Evolutionary conservation across 2,329 filamentous ascomycete species (phyloP).

Genomic region (Dryadomyces quercus-mongolicae): DNA sequence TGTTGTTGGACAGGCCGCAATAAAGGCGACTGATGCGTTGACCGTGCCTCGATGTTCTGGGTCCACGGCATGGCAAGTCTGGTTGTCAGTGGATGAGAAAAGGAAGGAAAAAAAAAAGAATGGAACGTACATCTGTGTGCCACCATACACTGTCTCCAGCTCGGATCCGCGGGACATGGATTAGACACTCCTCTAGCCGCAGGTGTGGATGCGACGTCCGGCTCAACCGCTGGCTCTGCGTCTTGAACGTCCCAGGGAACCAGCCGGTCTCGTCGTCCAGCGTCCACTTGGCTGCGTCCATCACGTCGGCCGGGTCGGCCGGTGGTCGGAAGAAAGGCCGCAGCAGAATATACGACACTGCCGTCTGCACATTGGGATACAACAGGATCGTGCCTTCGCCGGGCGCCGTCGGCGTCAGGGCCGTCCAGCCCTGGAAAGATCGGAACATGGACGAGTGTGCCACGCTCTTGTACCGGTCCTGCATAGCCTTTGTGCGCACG

Average conservation of each 20-base stretch:
- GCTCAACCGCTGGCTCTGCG: constrained; percentile 16
- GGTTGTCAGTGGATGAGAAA: background rate
- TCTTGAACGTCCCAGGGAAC: constrained; percentile 22
- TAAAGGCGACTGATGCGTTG: constrained; percentile 5
- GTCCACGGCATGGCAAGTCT: constrained; percentile 9
- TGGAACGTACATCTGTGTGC: constrained; percentile 8
- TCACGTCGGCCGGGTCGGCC: constrained; percentile 15
- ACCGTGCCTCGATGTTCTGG: constrained; percentile 4
- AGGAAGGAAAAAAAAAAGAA: background rate
- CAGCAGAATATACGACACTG: constrained; percentile 26
- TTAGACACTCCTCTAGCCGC: background rate
- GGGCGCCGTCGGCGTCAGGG: constrained; percentile 21
- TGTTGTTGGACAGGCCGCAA: constrained; percentile 8
- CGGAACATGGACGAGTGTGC: constrained; percentile 26
- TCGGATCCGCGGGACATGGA: background rate
- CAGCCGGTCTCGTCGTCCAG: constrained; percentile 15
- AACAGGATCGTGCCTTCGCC: constrained; percentile 25
- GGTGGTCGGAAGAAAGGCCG: constrained; percentile 27
- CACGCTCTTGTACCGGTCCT: constrained; percentile 13
- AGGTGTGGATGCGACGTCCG: background rate
- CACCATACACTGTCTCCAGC: constrained; percentile 3
- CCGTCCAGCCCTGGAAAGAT: constrained; percentile 30
- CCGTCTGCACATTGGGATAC: constrained; percentile 24
- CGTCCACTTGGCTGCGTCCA: constrained; percentile 25
- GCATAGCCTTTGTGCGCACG: constrained; percentile 18